These are phyloP conservation scores for Chaetomidium leptoderma DNA, from an alignment of 495 filamentous ascomycete species.

Conservation along the genomic window DNA sequence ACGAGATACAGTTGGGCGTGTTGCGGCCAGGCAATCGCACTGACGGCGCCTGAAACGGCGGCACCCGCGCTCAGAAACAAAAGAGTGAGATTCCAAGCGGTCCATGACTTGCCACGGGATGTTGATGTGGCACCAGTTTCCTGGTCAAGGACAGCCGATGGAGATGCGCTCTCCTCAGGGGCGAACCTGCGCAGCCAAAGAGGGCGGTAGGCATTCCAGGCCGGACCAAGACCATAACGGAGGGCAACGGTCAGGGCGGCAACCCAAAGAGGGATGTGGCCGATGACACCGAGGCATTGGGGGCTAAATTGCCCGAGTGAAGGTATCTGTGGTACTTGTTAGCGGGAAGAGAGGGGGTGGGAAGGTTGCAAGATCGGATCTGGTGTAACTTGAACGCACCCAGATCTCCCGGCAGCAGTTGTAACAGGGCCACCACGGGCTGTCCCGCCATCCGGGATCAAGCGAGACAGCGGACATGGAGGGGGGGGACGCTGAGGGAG, in stretches of 20 bases:
- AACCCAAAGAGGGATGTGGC: conserved; percentile 29
- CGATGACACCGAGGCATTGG: conserved; percentile 30
- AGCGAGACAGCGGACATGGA: conserved; percentile 4
- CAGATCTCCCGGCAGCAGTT: conserved; percentile 30
- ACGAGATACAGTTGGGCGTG: conserved; percentile 15
- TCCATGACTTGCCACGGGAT: conserved; percentile 16
- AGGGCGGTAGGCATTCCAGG: conserved; percentile 26
- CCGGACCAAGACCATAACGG: conserved; percentile 26
- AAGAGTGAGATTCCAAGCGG: conserved; percentile 19
- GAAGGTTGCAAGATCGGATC: background rate
- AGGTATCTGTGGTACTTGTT: conserved; percentile 24
- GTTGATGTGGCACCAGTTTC: conserved; percentile 5
- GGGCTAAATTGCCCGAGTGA: conserved; percentile 27
- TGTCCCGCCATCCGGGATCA: conserved; percentile 8
- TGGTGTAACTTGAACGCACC: conserved; percentile 20
- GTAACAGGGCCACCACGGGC: conserved; percentile 32
- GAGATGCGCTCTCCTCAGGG: conserved; percentile 15
- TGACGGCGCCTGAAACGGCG: conserved; percentile 10
- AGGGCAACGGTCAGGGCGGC: conserved; percentile 25
- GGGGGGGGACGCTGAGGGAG: background rate
- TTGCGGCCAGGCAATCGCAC: conserved; percentile 15
- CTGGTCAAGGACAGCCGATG: conserved; percentile 1
- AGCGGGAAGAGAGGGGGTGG: background rate
- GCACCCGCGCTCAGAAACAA: conserved; percentile 15
- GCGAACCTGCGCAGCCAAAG: conserved; percentile 32